A percentile compares a stretch with the other conserved stretches of the same genome.
Evolutionary conservation across 768 basidiomycete genomes (phyloP).

Genomic region (Boletus speciosus): DNA sequence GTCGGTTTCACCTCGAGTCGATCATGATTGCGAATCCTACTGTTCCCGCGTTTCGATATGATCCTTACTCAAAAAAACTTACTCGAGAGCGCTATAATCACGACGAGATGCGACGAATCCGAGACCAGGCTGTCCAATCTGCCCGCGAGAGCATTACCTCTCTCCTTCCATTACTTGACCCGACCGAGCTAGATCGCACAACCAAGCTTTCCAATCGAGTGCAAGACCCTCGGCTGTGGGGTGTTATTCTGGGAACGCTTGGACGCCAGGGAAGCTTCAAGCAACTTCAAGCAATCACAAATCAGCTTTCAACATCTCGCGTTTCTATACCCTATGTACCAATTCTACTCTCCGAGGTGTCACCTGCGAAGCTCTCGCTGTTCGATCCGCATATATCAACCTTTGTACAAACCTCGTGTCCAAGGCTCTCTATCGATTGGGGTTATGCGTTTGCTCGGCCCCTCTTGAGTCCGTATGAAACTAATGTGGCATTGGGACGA

Average conservation of each 20-base stretch:
- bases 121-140: slow-evolving; percentile 70
- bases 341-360: slow-evolving; percentile 94
- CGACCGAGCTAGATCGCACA: slow-evolving; percentile 6
- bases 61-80: slow-evolving; percentile 96
- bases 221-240: slow-evolving; percentile 57
- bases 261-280: slow-evolving; percentile 91
- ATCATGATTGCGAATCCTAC: slow-evolving; percentile 99
- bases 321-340: slow-evolving; percentile 73
- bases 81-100: slow-evolving; percentile 92
- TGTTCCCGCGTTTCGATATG: slow-evolving; percentile 95
- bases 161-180: slow-evolving; percentile 9
- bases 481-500: slow-evolving; percentile 70
- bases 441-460: slow-evolving; percentile 93
- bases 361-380: slow-evolving; percentile 86
- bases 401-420: slow-evolving; percentile 96
- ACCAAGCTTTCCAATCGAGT: slow-evolving; percentile 13
- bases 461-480: slow-evolving; percentile 90
- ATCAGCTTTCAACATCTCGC: slow-evolving; percentile 56
- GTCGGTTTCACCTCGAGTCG: slow-evolving; percentile 95
- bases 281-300: slow-evolving; percentile 82
- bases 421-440: slow-evolving; percentile 97
- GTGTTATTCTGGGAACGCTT: slow-evolving; percentile 88
- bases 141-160: slow-evolving; percentile 64
- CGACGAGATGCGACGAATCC: slow-evolving; percentile 72
- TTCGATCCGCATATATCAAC: slow-evolving; percentile 79